phyloP scores from a whole-genome alignment of 2,329 filamentous ascomycete species.

The Achaetomium macrosporum region DNA sequence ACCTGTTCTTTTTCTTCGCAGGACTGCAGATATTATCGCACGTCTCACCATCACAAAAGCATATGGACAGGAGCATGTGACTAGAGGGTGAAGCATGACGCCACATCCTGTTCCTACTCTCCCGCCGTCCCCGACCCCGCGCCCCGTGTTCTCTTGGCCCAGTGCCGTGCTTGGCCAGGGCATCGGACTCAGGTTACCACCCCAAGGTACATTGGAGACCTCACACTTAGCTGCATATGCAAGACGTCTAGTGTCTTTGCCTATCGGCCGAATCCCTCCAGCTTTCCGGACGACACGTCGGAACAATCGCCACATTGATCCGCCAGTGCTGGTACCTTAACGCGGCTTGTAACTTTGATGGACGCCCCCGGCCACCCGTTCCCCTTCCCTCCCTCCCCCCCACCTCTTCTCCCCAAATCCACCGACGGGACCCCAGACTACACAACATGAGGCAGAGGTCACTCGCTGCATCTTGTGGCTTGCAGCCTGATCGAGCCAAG shows the following conservation, averaged over 20 bases:
- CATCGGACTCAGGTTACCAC: background rate
- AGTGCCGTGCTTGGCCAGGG: background rate
- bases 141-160: background rate
- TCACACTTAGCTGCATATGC: conserved; percentile 14
- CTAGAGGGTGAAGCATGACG: background rate
- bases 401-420: conserved; percentile 4
- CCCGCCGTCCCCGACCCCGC: background rate
- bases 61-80: background rate
- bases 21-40: conserved; percentile 11
- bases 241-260: conserved; percentile 5
- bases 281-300: conserved; percentile 15
- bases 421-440: conserved; percentile 1
- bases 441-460: conserved; percentile 5
- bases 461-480: conserved; percentile 9
- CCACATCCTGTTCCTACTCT: background rate
- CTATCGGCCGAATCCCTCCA: conserved; percentile 16
- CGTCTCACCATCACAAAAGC: conserved; percentile 11
- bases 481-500: conserved; percentile 14
- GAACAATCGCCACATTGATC: conserved; percentile 19
- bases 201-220: background rate
- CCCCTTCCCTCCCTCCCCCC: background rate
- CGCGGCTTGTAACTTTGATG: conserved; percentile 9
- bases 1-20: conserved; percentile 1
- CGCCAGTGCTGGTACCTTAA: conserved; percentile 12
- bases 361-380: background rate